Base-by-base conservation (phyloP, 1,284 basidiomycete genomes). In the Wallemia ichthyophaga region DNA sequence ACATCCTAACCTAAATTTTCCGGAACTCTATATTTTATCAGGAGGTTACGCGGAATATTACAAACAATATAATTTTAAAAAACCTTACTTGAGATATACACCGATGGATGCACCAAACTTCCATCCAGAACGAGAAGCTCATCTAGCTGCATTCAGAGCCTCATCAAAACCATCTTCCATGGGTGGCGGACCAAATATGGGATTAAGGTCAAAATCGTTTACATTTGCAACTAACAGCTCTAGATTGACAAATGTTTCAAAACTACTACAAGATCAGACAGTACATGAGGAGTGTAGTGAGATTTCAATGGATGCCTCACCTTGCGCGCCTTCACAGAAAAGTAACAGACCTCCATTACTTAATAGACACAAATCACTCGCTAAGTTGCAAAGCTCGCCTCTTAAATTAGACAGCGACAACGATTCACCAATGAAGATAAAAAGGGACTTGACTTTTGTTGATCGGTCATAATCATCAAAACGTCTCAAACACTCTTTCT, bases 11-110 rank as follows among this genome's bases (percentile, higher is more conserved):
- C 72, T 85, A 72, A 95, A 88, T 71, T 99, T 89, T 67, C 92
- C 92, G 0, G 92, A 99, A 70, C 77, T 98, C 2, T 99, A 98
- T 73, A 79, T 99, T 63, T 77, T 99, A 5, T 85, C 94, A 69
- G 94, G 94, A 56, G 92, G 92, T 5, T 99, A 95, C 70, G 37
- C 37, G 37, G 37, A 48, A 21, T 48, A 48, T 19, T 48, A 17
- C n/a, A 48, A 19, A 48, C 37, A 48, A 21, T 48, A 11, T 19
- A 5, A 48, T 21, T 3, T 11, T 11, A 5, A 3, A 3, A 48
- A 48, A 48, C 37, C 37, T 5, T 13, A 48, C 11, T 21, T 48
- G 9, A 48, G n/a, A 48, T 48, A 48, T 21, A 48, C n/a, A 48
- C 37, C 37, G n/a, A 48, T 48, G 37, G 37, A 48, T 19, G 37